A percentile compares a stretch with the other conserved stretches of the same genome.
Evolutionary conservation across 1,284 basidiomycete genomes (phyloP).

Genomic region (Abortiporus biennis): DNA sequence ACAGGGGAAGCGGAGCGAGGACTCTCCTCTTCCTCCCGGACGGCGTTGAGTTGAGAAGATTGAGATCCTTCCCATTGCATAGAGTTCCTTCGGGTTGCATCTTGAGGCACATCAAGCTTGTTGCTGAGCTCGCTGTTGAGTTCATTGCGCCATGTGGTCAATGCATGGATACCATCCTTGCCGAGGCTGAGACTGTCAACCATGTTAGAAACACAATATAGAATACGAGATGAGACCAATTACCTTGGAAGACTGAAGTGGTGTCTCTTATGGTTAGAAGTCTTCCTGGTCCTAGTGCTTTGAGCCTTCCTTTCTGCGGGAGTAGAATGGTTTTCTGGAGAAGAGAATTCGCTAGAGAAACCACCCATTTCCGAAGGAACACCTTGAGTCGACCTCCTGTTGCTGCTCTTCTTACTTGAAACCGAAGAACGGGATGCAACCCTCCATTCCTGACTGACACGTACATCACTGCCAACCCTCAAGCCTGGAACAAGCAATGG

Average conservation of each 20-base stretch:
- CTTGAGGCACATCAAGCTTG: conserved; percentile 30
- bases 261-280: conserved; percentile 46
- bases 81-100: conserved; percentile 40
- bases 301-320: conserved; percentile 29
- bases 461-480: conserved; percentile 47
- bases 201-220: too few species aligned
- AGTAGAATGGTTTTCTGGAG: conserved; percentile 53
- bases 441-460: conserved; percentile 37
- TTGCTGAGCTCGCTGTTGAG: conserved; percentile 40
- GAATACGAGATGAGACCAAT: conserved; percentile 11
- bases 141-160: conserved; percentile 45
- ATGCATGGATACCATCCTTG: conserved; percentile 46
- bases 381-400: conserved; percentile 9
- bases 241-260: conserved; percentile 63
- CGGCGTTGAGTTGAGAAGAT: conserved; percentile 27
- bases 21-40: conserved; percentile 33
- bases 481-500: conserved; percentile 66
- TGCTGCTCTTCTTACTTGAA: conserved; percentile 33
- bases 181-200: conserved; percentile 57
- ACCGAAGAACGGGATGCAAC: conserved; percentile 35
- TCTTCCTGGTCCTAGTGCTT: conserved; percentile 32
- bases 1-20: conserved; percentile 15
- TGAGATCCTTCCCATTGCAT: conserved; percentile 36
- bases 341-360: conserved; percentile 43
- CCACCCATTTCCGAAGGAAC: conserved; percentile 30